phyloP scores from a whole-genome alignment of 2,329 filamentous ascomycete species.

The Stagonosporopsis rhizophila region DNA sequence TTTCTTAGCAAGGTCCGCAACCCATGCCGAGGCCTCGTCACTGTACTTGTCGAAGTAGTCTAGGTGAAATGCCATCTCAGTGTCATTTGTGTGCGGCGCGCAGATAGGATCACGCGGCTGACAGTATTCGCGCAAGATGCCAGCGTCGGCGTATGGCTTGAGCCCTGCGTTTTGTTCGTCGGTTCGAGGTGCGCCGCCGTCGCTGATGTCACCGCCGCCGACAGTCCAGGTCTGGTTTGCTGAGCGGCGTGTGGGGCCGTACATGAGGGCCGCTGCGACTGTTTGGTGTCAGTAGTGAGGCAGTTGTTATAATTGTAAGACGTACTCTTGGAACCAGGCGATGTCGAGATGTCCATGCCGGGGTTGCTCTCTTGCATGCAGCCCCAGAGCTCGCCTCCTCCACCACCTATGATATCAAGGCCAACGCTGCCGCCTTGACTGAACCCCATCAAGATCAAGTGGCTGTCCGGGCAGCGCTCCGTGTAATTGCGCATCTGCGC shows the following conservation, averaged over 20 bases:
- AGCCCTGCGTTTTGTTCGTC: conserved; percentile 31
- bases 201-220: conserved; percentile 31
- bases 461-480: conserved; percentile 35
- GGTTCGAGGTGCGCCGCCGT: conserved; percentile 32
- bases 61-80: conserved; percentile 63
- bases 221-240: conserved; percentile 34
- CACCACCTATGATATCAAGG: conserved; percentile 36
- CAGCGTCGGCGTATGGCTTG: conserved; percentile 43
- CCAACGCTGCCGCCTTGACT: conserved; percentile 37
- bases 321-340: conserved; percentile 34
- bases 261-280: conserved; percentile 36
- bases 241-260: conserved; percentile 35
- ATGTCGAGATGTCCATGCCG: conserved; percentile 26
- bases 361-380: conserved; percentile 34
- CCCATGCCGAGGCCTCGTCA: conserved; percentile 34
- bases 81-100: conserved; percentile 56
- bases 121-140: conserved; percentile 68
- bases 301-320: too few relatives aligned
- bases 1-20: conserved; percentile 27
- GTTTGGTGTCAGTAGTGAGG: conserved; percentile 13
- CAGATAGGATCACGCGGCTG: conserved; percentile 69
- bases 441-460: conserved; percentile 38
- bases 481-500: conserved; percentile 40
- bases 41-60: conserved; percentile 58
- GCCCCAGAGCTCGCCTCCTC: conserved; percentile 35